These are phyloP conservation scores for Claviceps paspali DNA, from an alignment of 2,329 filamentous ascomycete genomes.

Conservation along the genomic window DNA sequence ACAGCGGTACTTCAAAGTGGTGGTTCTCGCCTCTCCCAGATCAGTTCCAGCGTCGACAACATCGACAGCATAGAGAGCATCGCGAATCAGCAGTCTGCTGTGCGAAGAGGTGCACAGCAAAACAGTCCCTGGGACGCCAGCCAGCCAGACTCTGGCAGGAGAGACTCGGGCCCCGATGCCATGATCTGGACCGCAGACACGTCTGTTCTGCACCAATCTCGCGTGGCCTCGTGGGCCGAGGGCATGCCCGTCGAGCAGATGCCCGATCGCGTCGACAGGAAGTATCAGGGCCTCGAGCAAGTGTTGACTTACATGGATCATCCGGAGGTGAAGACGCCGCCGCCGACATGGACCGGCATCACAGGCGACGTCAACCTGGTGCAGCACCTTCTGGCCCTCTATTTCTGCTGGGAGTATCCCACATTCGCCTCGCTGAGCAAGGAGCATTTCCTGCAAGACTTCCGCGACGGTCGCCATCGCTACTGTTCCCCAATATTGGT, in stretches of 20 bases:
- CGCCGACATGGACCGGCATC: constrained; percentile 43
- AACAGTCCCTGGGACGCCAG: constrained; percentile 35
- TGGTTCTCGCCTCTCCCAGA: constrained; percentile 4
- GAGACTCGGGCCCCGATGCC: constrained; percentile 29
- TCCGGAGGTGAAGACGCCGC: constrained; percentile 26
- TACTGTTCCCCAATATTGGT: constrained; percentile 55
- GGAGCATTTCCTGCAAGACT: constrained; percentile 54
- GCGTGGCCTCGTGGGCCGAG: constrained; percentile 36
- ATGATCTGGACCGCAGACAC: constrained; percentile 31
- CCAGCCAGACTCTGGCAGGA: constrained; percentile 29
- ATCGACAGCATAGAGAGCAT: constrained; percentile 14
- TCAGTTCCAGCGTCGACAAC: constrained; percentile 16
- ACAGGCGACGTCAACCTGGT: constrained; percentile 43
- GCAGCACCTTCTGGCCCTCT: constrained; percentile 47
- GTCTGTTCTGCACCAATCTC: constrained; percentile 25
- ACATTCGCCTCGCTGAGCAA: constrained; percentile 60
- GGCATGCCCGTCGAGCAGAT: constrained; percentile 20
- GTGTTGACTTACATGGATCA: constrained; percentile 30
- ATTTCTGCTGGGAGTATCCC: constrained; percentile 65
- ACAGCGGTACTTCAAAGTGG: constrained; percentile 14
- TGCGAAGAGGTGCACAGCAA: constrained; percentile 25
- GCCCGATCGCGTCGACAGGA: constrained; percentile 15
- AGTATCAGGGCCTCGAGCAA: constrained; percentile 29
- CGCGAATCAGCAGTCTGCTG: constrained; percentile 13
- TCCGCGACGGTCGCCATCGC: constrained; percentile 40